phyloP scores from a whole-genome alignment of 2,329 filamentous ascomycete genomes.

The Basipetospora sp. region DNA sequence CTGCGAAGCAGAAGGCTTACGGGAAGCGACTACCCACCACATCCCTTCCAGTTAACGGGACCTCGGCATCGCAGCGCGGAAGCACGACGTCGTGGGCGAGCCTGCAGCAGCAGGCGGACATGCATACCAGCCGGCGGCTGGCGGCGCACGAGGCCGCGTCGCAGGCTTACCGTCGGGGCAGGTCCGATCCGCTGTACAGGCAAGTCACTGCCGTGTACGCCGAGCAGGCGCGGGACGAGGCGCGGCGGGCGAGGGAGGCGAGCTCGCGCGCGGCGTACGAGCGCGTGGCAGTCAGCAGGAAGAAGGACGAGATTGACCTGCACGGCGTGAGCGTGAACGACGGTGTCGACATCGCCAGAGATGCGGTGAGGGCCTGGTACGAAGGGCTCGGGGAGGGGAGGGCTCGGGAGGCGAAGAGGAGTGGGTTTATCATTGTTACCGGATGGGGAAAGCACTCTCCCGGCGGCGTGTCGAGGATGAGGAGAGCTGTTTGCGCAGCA shows the following conservation, averaged over 20 bases:
- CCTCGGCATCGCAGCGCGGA: background rate
- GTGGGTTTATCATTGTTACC: constrained; percentile 69
- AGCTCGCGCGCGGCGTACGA: constrained; percentile 43
- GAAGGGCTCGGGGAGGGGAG: constrained; percentile 1
- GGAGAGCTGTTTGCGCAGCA: constrained; percentile 64
- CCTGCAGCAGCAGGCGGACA: background rate
- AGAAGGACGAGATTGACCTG: constrained; percentile 50
- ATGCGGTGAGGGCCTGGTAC: constrained; percentile 60
- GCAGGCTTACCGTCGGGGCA: constrained; percentile 31
- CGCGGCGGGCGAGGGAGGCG: constrained; percentile 24
- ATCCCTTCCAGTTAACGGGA: no score
- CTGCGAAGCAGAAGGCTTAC: constrained; percentile 3
- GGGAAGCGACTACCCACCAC: constrained; percentile 10
- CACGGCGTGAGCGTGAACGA: constrained; percentile 73
- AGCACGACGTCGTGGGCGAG: background rate
- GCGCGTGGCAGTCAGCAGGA: constrained; percentile 54
- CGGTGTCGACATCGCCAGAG: constrained; percentile 61
- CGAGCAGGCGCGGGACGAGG: constrained; percentile 48
- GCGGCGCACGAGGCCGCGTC: constrained; percentile 23
- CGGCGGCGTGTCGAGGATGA: constrained; percentile 59
- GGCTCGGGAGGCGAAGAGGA: constrained; percentile 1
- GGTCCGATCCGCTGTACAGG: constrained; percentile 58
- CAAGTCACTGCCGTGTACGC: constrained; percentile 65
- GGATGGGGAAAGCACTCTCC: constrained; percentile 67
- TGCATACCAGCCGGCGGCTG: constrained; percentile 8